phyloP scores from a whole-genome alignment of 1,139 yeast species.

The Lodderomyces parapsilosis region DNA sequence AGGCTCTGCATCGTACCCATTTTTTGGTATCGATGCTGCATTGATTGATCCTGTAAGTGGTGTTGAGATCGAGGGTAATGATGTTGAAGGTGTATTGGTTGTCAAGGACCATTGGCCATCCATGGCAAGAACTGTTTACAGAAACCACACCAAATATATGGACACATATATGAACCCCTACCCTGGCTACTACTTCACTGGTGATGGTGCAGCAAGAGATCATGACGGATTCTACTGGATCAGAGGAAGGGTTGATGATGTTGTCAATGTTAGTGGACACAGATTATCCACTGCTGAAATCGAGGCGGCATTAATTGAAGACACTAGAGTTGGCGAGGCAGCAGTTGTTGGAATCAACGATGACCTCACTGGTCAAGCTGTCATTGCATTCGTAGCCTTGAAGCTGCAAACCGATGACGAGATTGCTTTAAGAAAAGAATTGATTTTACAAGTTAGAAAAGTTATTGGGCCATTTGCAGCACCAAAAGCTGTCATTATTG shows the following conservation, averaged over 20 bases:
- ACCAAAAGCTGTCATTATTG: slow-evolving; percentile 86
- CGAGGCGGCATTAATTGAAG: slow-evolving; percentile 86
- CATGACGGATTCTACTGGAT: slow-evolving; percentile 98
- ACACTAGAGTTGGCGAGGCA: slow-evolving; percentile 79
- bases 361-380: slow-evolving; percentile 97
- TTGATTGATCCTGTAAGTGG: slow-evolving; percentile 93
- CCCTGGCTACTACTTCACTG: slow-evolving; percentile 96
- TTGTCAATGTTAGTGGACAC: slow-evolving; percentile 96
- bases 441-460: slow-evolving; percentile 84
- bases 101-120: slow-evolving; percentile 94
- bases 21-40: slow-evolving; percentile 89
- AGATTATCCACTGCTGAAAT: slow-evolving; percentile 96
- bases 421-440: slow-evolving; percentile 71
- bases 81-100: slow-evolving; percentile 95
- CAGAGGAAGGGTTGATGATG: slow-evolving; percentile 98
- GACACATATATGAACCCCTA: slow-evolving; percentile 95
- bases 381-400: slow-evolving; percentile 87
- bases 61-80: slow-evolving; percentile 78
- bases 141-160: slow-evolving; percentile 83
- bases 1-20: slow-evolving; percentile 94
- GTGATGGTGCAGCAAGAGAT: slow-evolving; percentile 98
- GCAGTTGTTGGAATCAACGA: slow-evolving; percentile 95
- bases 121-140: slow-evolving; percentile 95
- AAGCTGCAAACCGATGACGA: slow-evolving; percentile 52
- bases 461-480: slow-evolving; percentile 99